Evolutionary conservation across 2,329 filamentous ascomycete genomes (phyloP).

Genomic region (Aspergillus novofumigatus): DNA sequence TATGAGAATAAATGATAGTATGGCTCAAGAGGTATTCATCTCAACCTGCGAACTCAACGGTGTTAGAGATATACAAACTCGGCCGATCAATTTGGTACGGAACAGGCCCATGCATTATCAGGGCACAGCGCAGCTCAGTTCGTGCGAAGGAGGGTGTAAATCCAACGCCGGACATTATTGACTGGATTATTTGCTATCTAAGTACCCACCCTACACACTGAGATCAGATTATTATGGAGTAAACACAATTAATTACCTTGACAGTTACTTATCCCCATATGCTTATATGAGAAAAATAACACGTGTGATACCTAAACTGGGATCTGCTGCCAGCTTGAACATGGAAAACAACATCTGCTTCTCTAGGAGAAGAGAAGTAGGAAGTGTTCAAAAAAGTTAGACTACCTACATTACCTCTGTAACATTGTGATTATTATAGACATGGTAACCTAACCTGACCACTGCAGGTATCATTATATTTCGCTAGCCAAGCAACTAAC

Average conservation of each 20-base stretch:
- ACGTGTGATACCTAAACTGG: constrained; percentile 16
- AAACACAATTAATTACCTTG: neutral
- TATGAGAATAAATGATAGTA: neutral
- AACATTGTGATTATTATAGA: neutral
- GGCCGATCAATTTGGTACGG: neutral
- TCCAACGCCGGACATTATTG: neutral
- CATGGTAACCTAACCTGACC: neutral
- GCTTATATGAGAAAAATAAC: constrained; percentile 13
- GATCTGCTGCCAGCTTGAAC: constrained; percentile 11
- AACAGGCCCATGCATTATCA: constrained; percentile 13
- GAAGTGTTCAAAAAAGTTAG: neutral
- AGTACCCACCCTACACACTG: neutral
- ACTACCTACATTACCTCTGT: neutral
- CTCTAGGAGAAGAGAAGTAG: constrained; percentile 2
- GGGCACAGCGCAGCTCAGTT: constrained; percentile 7
- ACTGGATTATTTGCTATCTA: neutral
- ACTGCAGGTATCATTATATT: neutral
- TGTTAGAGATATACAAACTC: constrained; percentile 8
- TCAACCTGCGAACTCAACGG: constrained; percentile 1
- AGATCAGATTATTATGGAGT: neutral
- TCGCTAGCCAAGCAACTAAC: constrained; percentile 8
- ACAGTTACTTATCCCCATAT: neutral
- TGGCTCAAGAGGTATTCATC: neutral
- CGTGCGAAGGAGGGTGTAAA: neutral
- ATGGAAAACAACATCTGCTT: constrained; percentile 7